A percentile compares a stretch with the other conserved stretches of the same genome.
Conservation (phyloP, 768 basidiomycete genomes). For the Tulasnella sp. region DNA sequence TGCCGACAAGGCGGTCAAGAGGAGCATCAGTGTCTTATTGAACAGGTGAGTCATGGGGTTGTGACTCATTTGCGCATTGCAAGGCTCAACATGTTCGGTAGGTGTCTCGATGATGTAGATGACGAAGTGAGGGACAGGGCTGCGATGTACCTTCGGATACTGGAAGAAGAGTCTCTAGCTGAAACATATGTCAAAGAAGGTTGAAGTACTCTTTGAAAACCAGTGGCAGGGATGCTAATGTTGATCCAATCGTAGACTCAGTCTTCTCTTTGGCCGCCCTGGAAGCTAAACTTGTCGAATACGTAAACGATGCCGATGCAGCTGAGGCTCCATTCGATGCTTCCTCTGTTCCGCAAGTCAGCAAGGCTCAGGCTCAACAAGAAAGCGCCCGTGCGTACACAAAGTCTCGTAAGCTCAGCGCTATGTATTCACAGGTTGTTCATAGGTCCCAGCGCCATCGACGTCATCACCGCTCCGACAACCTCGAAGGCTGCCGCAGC, state of each 20-base stretch:
- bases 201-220: slow-evolving; percentile 26
- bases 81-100: slow-evolving; percentile 24
- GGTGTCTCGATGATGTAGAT: slow-evolving; percentile 95
- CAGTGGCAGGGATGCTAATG: not conserved
- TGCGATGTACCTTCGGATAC: slow-evolving; percentile 78
- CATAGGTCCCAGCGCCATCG: slow-evolving; percentile 70
- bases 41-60: slow-evolving; percentile 42
- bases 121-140: slow-evolving; percentile 98
- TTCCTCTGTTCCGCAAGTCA: slow-evolving; percentile 82
- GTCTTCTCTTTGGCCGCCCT: slow-evolving; percentile 82
- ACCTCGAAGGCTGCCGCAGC: slow-evolving; percentile 44
- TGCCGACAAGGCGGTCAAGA: slow-evolving; percentile 59
- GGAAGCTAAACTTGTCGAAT: slow-evolving; percentile 84
- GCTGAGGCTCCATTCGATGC: slow-evolving; percentile 66
- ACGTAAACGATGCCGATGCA: slow-evolving; percentile 72
- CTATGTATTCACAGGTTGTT: not conserved
- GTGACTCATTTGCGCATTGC: not conserved
- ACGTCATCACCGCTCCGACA: slow-evolving; percentile 64
- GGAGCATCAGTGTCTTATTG: slow-evolving; percentile 77
- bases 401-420: not conserved
- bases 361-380: slow-evolving; percentile 79
- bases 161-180: slow-evolving; percentile 66
- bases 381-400: slow-evolving; percentile 67
- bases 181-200: slow-evolving; percentile 88
- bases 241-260: slow-evolving; percentile 52